Evolutionary conservation across 2,329 filamentous ascomycete genomes (phyloP).

Genomic region (Calonectria montana): DNA sequence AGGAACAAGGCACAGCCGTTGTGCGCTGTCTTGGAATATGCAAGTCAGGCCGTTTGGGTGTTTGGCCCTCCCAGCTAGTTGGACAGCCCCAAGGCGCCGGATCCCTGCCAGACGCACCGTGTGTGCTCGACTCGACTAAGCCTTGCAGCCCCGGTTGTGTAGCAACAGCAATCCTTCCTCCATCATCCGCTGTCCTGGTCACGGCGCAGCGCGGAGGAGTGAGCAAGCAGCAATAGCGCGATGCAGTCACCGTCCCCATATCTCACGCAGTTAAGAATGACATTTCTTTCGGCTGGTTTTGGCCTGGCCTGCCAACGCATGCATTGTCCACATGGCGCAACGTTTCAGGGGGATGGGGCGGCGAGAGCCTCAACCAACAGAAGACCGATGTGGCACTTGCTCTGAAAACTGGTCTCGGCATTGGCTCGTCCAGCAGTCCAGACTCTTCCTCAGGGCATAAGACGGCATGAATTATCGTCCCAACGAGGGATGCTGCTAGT

Average conservation of each 20-base stretch:
- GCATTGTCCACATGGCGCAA: slow-evolving; percentile 18
- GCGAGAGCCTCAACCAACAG: slow-evolving; percentile 10
- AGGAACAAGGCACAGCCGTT: slow-evolving; percentile 12
- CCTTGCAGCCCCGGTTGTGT: neutral
- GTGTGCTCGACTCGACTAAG: neutral
- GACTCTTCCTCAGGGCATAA: slow-evolving; percentile 4
- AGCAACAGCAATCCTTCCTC: neutral
- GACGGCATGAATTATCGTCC: slow-evolving; percentile 7
- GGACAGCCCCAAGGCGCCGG: neutral
- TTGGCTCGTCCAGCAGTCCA: neutral
- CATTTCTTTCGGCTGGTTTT: neutral
- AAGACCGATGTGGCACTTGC: neutral
- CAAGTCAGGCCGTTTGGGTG: neutral
- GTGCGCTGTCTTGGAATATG: slow-evolving; percentile 5
- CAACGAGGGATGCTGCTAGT: neutral
- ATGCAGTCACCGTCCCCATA: slow-evolving; percentile 3
- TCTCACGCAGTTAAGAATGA: neutral
- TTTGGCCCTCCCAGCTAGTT: neutral
- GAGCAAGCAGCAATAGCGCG: neutral
- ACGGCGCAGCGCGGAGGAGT: neutral
- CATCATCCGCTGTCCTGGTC: neutral
- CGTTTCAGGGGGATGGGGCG: slow-evolving; percentile 22
- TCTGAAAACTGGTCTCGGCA: neutral
- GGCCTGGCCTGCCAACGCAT: slow-evolving; percentile 17
- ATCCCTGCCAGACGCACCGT: neutral